Conservation (phyloP, 441 rosid species). For the Erodium moschatum region DNA sequence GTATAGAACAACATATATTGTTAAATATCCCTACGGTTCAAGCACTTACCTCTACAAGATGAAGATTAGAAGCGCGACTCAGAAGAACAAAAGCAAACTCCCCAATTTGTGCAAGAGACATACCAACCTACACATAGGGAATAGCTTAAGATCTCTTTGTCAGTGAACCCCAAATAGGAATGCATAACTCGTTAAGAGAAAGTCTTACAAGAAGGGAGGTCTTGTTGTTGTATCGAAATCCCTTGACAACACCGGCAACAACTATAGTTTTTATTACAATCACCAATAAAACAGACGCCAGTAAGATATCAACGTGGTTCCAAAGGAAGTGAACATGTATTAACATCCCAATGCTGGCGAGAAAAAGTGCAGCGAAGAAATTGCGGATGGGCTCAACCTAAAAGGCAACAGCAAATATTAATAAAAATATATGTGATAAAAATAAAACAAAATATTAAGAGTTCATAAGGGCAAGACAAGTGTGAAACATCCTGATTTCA, state of each 20-base stretch:
- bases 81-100: conserved; percentile 95
- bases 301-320: conserved; percentile 83
- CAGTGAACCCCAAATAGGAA: conserved; percentile 2
- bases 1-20: no score
- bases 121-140: conserved; percentile 59
- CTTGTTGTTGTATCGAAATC: conserved; percentile 86
- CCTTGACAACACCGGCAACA: conserved; percentile 72
- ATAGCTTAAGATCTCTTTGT: conserved; percentile 22
- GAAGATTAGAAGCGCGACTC: conserved; percentile 93
- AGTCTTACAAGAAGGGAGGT: conserved; percentile 81
- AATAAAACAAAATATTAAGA: neutral
- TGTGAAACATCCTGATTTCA: neutral
- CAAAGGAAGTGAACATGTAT: conserved; percentile 92
- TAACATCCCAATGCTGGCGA: conserved; percentile 96
- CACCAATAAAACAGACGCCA: conserved; percentile 89
- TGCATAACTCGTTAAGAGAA: conserved; percentile 11
- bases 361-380: conserved; percentile 94
- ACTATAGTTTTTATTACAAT: conserved; percentile 73
- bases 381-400: conserved; percentile 98
- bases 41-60: conserved; percentile 64
- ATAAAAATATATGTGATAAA: neutral
- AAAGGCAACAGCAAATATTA: conserved; percentile 13
- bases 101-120: conserved; percentile 95
- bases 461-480: neutral
- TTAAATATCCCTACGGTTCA: no score